Evolutionary conservation across 768 basidiomycete genomes (phyloP).

Genomic region (Calocybe cyanea): DNA sequence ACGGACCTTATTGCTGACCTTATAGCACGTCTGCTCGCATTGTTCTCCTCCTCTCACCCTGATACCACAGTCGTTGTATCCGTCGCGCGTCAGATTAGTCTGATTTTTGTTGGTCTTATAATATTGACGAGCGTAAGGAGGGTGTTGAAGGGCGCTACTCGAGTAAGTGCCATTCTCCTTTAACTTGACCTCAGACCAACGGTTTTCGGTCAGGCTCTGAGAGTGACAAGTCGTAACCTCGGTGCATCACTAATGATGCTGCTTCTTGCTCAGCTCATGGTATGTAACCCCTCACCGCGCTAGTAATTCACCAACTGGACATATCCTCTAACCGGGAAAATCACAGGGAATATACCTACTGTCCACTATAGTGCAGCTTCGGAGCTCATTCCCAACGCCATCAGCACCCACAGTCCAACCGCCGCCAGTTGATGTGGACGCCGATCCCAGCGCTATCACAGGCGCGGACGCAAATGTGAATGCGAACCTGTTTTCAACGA

Average conservation of each 20-base stretch:
- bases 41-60: conserved; percentile 21
- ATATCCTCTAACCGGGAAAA: too few species aligned
- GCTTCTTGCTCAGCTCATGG: conserved; percentile 80
- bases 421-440: too few species aligned
- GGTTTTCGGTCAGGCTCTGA: conserved; percentile 41
- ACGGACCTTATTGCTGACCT: conserved; percentile 33
- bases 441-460: too few species aligned
- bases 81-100: conserved; percentile 50
- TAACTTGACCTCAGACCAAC: conserved; percentile 1
- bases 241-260: conserved; percentile 77
- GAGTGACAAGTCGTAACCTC: conserved; percentile 63
- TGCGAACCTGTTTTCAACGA: conserved; percentile 61
- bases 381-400: conserved; percentile 63
- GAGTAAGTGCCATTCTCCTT: conserved; percentile 31
- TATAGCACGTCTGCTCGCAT: conserved; percentile 34
- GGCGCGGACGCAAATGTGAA: too few species aligned
- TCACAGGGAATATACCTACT: conserved; percentile 77
- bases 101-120: conserved; percentile 71
- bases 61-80: conserved; percentile 33
- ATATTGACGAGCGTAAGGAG: conserved; percentile 69
- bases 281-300: conserved; percentile 24
- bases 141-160: conserved; percentile 65
- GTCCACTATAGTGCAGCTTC: conserved; percentile 78
- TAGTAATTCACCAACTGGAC: background rate
- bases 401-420: too few species aligned